Percentiles rank a stretch among this genome's conserved stretches.
phyloP scores from a whole-genome alignment of 1,139 yeast genomes.

The Candida gigantensis region DNA sequence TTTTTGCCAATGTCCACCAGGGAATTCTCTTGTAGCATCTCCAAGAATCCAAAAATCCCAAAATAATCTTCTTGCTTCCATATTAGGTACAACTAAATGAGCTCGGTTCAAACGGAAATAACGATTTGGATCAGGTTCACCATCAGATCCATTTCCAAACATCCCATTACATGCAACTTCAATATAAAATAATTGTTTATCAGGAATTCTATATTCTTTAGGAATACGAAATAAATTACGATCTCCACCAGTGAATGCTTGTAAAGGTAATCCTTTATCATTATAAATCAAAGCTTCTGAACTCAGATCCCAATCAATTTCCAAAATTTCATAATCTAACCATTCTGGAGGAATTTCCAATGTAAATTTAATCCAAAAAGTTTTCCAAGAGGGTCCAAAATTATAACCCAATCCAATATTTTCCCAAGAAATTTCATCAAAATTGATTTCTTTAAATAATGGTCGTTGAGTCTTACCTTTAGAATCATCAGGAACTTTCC shows the following conservation, averaged over 20 bases:
- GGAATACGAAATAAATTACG: conserved; percentile 77
- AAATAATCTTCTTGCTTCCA: conserved; percentile 73
- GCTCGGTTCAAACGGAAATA: conserved; percentile 68
- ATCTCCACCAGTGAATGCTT: conserved; percentile 88
- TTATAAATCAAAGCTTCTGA: conserved; percentile 84
- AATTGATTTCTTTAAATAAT: conserved; percentile 63
- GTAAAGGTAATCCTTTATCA: conserved; percentile 66
- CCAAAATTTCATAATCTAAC: conserved; percentile 50
- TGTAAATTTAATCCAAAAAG: conserved; percentile 85
- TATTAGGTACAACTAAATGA: conserved; percentile 78
- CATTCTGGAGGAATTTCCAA: conserved; percentile 64
- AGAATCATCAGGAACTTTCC: conserved; percentile 64
- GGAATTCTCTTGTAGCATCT: conserved; percentile 88
- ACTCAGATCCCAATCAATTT: conserved; percentile 83
- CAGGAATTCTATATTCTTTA: conserved; percentile 41
- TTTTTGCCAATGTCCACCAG: conserved; percentile 76
- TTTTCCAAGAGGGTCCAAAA: conserved; percentile 97
- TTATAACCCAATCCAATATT: conserved; percentile 66
- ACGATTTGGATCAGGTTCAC: conserved; percentile 63
- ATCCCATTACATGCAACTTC: conserved; percentile 95
- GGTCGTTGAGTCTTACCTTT: conserved; percentile 64
- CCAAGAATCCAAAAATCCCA: conserved; percentile 87
- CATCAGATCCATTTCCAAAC: conserved; percentile 78
- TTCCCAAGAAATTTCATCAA: conserved; percentile 49
- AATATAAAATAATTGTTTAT: conserved; percentile 58